Conservation (phyloP, 176 grass and related monocot species). For the Oryza meridionalis region DNA sequence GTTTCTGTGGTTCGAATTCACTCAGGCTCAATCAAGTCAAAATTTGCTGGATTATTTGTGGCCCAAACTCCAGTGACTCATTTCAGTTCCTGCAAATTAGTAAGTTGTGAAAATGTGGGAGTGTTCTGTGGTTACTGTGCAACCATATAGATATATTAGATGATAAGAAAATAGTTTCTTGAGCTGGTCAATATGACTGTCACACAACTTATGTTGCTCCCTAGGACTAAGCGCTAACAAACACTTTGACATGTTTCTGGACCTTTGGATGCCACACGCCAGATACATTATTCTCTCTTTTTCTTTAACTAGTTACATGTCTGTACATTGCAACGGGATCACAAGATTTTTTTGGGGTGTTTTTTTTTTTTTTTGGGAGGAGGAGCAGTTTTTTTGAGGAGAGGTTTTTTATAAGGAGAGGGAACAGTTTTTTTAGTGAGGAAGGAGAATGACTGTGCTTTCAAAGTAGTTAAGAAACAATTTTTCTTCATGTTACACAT, state of each 20-base stretch:
- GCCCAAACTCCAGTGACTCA: neutral
- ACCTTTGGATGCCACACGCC: neutral
- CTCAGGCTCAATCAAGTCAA: neutral
- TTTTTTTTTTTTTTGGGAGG: no score
- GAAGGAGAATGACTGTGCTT: no score
- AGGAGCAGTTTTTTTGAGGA: no score
- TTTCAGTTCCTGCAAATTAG: neutral
- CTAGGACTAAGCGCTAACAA: neutral
- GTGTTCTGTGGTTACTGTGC: neutral
- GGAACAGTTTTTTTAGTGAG: no score
- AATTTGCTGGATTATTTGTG: neutral
- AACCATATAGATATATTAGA: neutral
- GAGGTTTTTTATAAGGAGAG: no score
- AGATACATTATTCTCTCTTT: neutral
- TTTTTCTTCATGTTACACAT: neutral
- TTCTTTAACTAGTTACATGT: no score
- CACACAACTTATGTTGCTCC: neutral
- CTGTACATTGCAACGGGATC: no score
- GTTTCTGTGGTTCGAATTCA: neutral
- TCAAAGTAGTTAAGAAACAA: no score
- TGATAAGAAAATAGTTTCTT: slow-evolving; percentile 2
- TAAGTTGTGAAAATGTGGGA: neutral
- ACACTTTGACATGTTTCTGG: neutral
- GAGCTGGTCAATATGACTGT: neutral
- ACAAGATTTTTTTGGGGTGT: no score